phyloP scores from a whole-genome alignment of 2,329 filamentous ascomycete genomes.

The Didymosphaeria variabile region DNA sequence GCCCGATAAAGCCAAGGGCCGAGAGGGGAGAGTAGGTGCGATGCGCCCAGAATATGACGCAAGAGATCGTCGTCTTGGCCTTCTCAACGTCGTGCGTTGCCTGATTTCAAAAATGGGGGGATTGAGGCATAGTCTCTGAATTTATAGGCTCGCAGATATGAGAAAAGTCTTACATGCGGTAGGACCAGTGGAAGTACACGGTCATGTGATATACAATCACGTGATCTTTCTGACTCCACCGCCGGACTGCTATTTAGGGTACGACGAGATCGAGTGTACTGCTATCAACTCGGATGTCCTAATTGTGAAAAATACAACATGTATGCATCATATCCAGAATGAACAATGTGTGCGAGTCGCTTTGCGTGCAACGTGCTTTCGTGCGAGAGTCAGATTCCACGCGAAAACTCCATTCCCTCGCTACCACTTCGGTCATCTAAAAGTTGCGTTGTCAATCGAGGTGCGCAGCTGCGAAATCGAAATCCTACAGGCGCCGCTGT shows the following conservation, averaged over 20 bases:
- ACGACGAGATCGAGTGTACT: too few relatives aligned
- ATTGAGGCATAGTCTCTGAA: not conserved
- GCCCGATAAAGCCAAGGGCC: not conserved
- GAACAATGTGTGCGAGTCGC: too few relatives aligned
- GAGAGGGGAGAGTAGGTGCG: not conserved
- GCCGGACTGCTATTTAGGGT: too few relatives aligned
- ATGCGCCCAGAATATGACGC: constrained; percentile 7
- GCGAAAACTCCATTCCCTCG: too few relatives aligned
- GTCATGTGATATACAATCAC: not conserved
- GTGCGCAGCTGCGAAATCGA: too few relatives aligned
- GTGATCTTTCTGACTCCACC: not conserved
- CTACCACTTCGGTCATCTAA: too few relatives aligned
- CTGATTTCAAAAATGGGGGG: not conserved
- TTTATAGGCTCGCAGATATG: not conserved
- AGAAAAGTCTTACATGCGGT: not conserved
- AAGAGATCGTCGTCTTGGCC: constrained; percentile 9
- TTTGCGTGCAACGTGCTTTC: too few relatives aligned
- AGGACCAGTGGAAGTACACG: not conserved
- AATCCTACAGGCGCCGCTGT: not conserved
- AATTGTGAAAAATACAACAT: too few relatives aligned
- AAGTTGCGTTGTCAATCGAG: too few relatives aligned
- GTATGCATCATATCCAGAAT: too few relatives aligned
- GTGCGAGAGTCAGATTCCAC: too few relatives aligned
- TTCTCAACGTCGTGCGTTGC: not conserved
- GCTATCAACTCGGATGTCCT: too few relatives aligned